Evolutionary conservation across 2,329 filamentous ascomycete genomes (phyloP).

Genomic region (Aschersonia sp.): DNA sequence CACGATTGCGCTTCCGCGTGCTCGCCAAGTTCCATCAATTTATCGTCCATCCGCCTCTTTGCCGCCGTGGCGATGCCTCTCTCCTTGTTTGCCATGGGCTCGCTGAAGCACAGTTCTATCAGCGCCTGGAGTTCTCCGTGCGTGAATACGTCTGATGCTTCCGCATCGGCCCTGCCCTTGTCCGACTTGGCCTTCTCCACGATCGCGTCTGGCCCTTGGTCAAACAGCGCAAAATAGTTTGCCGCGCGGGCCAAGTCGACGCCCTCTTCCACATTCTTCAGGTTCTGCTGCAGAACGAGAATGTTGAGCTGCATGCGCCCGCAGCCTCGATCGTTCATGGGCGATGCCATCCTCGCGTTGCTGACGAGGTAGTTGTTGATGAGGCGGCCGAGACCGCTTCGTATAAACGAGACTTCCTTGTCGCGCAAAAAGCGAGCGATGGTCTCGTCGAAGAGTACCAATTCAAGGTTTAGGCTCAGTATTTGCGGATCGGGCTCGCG

Average conservation of each 20-base stretch:
- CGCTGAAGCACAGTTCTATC: conserved; percentile 53
- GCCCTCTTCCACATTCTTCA: conserved; percentile 76
- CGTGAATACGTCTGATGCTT: conserved; percentile 31
- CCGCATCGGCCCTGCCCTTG: conserved; percentile 18
- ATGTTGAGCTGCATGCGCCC: conserved; percentile 89
- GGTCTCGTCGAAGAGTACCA: conserved; percentile 80
- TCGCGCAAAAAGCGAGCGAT: conserved; percentile 57
- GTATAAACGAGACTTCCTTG: conserved; percentile 60
- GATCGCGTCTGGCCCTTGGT: conserved; percentile 48
- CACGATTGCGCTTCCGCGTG: conserved; percentile 46
- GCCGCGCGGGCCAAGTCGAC: conserved; percentile 49
- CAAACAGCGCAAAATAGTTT: conserved; percentile 56
- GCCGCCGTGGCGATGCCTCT: conserved; percentile 53
- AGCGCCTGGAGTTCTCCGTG: conserved; percentile 54
- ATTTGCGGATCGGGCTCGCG: conserved; percentile 67
- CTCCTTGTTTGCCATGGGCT: conserved; percentile 50
- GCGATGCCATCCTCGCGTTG: conserved; percentile 54
- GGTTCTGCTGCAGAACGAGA: conserved; percentile 85
- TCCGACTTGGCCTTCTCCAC: conserved; percentile 43
- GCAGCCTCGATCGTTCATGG: conserved; percentile 74
- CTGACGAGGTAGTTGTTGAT: conserved; percentile 68
- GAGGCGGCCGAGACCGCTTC: conserved; percentile 59
- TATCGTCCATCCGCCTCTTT: conserved; percentile 55
- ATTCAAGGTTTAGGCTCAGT: conserved; percentile 66
- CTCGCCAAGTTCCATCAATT: conserved; percentile 55